A percentile compares a stretch with the other conserved stretches of the same genome.
These are phyloP conservation scores for Cladosporium austrohemisphaericum DNA, from an alignment of 2,329 filamentous ascomycete species.

Conservation along the genomic window DNA sequence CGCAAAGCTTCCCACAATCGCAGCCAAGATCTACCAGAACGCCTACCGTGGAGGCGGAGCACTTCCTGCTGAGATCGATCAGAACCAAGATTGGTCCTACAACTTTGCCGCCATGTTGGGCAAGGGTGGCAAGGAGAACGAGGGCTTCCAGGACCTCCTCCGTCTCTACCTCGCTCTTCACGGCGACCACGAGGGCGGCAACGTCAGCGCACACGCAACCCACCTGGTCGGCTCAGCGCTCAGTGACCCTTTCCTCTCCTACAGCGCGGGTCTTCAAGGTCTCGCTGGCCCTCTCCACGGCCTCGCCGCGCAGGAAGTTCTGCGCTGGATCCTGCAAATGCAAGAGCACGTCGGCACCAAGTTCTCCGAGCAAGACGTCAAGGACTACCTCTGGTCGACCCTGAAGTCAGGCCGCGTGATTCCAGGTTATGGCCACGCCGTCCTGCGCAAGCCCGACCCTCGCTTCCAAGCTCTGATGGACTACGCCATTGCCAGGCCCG, in stretches of 20 bases:
- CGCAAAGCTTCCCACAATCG: conserved; percentile 93
- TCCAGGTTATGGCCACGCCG: conserved; percentile 91
- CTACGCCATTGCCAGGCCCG: conserved; percentile 79
- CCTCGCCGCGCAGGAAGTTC: conserved; percentile 91
- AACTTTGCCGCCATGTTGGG: conserved; percentile 97
- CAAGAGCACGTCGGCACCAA: conserved; percentile 75
- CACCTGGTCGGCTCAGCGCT: conserved; percentile 93
- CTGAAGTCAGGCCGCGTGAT: conserved; percentile 92
- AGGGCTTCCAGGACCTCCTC: conserved; percentile 92
- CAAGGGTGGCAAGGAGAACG: conserved; percentile 80
- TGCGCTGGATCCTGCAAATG: conserved; percentile 97
- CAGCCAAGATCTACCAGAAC: conserved; percentile 96
- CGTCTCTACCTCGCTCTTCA: conserved; percentile 93
- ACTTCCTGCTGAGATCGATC: conserved; percentile 71
- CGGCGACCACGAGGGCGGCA: conserved; percentile 96
- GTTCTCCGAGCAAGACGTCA: conserved; percentile 78
- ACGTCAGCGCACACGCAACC: conserved; percentile 92
- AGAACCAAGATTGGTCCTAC: conserved; percentile 92
- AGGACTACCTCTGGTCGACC: conserved; percentile 85
- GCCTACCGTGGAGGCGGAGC: conserved; percentile 71
- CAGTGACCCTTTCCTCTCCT: conserved; percentile 91
- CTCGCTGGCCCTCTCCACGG: conserved; percentile 91
- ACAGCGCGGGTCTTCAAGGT: conserved; percentile 91
- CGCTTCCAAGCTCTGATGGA: conserved; percentile 96
- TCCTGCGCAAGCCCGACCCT: conserved; percentile 93